Percentiles rank a stretch among this genome's conserved stretches.
Conservation (phyloP, 2,329 filamentous ascomycete genomes). For the Exophiala lecanii-corni region DNA sequence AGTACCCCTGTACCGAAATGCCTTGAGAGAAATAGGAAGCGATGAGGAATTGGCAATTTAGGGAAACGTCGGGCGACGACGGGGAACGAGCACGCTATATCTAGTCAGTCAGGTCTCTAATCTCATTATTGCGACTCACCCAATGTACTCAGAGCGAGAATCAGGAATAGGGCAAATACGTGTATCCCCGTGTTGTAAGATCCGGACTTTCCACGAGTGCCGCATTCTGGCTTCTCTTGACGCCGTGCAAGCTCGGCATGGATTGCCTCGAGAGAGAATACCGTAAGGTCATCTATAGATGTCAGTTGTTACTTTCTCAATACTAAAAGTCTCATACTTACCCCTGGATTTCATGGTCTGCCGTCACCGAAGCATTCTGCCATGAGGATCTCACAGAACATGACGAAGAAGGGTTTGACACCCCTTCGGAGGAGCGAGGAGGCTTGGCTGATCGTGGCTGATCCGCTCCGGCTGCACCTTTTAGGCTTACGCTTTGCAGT, state of each 20-base stretch:
- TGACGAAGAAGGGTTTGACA: no score
- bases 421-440: no score
- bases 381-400: no score
- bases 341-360: constrained; percentile 1
- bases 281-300: constrained; percentile 1
- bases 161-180: constrained; percentile 63
- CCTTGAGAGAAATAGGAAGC: constrained; percentile 62
- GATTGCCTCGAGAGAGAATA: constrained; percentile 34
- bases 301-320: not conserved
- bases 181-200: constrained; percentile 63
- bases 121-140: constrained; percentile 42
- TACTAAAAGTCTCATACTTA: not conserved
- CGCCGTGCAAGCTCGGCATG: constrained; percentile 48
- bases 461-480: no score
- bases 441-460: no score
- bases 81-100: constrained; percentile 61
- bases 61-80: constrained; percentile 58
- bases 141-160: constrained; percentile 57
- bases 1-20: constrained; percentile 79
- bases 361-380: no score
- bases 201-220: constrained; percentile 33
- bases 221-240: constrained; percentile 50
- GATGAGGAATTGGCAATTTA: constrained; percentile 54
- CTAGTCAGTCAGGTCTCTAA: no score
- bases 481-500: no score